Evolutionary conservation across 2,329 filamentous ascomycete genomes (phyloP).

Genomic region (Dothideomycetes sp.): DNA sequence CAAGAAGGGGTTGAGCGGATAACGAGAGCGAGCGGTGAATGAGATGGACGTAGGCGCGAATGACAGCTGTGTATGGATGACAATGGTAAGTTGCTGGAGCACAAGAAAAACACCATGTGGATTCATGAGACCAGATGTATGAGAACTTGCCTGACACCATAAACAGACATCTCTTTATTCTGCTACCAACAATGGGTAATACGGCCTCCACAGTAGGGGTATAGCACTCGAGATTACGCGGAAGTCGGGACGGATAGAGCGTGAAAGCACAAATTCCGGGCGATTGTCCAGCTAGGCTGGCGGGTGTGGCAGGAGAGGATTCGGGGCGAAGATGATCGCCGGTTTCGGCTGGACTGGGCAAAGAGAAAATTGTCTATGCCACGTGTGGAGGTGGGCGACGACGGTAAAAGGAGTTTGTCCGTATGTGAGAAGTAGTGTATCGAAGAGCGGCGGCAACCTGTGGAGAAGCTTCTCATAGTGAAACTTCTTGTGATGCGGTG

Average conservation of each 20-base stretch:
- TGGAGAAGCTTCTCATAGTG: conserved; percentile 2
- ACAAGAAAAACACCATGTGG: conserved; percentile 1
- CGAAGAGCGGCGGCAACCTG: conserved; percentile 3
- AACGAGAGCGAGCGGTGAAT: conserved; percentile 3
- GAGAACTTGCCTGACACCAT: conserved; percentile 1
- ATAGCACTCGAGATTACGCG: conserved; percentile 1
- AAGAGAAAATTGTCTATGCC: conserved; percentile 1
- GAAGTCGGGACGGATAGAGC: conserved; percentile 1
- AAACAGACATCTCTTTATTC: conserved; percentile 2
- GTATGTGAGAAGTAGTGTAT: conserved; percentile 1
- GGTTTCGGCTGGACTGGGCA: conserved; percentile 1
- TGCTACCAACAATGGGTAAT: neutral
- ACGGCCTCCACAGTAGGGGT: neutral
- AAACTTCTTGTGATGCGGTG: conserved; percentile 2
- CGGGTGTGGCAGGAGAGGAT: conserved; percentile 2
- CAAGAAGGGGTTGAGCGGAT: neutral
- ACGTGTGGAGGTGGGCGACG: neutral
- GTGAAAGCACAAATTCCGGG: conserved; percentile 1
- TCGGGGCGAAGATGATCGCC: neutral
- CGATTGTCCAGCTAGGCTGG: conserved; percentile 2
- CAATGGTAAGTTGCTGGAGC: conserved; percentile 3
- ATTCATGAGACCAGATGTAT: conserved; percentile 1
- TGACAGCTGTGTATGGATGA: conserved; percentile 1
- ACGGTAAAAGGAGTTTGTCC: conserved; percentile 1
- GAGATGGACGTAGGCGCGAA: conserved; percentile 1